Evolutionary conservation across 2,329 filamentous ascomycete genomes (phyloP).

Genomic region (Colletotrichum australisinense): DNA sequence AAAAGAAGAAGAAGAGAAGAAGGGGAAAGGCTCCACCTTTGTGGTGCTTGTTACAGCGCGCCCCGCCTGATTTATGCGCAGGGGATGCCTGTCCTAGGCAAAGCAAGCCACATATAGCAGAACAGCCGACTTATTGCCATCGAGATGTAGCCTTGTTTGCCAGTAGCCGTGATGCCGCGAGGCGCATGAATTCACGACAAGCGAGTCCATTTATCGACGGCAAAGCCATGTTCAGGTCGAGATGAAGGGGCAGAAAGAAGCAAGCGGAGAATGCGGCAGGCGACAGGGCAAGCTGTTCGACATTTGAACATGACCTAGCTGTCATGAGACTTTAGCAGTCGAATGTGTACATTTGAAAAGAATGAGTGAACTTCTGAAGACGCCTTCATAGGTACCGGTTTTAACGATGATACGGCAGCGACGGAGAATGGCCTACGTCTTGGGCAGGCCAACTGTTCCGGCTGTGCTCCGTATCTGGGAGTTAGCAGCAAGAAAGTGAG

Average conservation of each 20-base stretch:
- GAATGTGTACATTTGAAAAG: neutral
- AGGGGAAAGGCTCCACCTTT: neutral
- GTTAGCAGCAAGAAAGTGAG: too few species aligned
- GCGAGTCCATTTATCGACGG: neutral
- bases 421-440: too few species aligned
- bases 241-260: neutral
- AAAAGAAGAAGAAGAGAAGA: too few species aligned
- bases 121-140: neutral
- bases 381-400: neutral
- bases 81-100: conserved; percentile 1
- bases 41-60: neutral
- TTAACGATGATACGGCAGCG: neutral
- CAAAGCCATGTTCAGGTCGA: neutral
- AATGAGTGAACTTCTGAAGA: neutral
- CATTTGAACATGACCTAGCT: neutral
- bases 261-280: neutral
- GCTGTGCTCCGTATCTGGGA: too few species aligned
- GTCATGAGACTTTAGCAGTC: neutral
- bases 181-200: neutral
- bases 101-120: neutral
- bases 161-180: neutral
- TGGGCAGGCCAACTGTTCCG: too few species aligned
- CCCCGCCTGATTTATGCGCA: conserved; percentile 5
- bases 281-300: neutral
- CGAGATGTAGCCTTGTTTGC: neutral